A percentile compares a stretch with the other conserved stretches of the same genome.
Conservation (phyloP, 768 basidiomycete species). For the Chalciporus sphaerocephalus region DNA sequence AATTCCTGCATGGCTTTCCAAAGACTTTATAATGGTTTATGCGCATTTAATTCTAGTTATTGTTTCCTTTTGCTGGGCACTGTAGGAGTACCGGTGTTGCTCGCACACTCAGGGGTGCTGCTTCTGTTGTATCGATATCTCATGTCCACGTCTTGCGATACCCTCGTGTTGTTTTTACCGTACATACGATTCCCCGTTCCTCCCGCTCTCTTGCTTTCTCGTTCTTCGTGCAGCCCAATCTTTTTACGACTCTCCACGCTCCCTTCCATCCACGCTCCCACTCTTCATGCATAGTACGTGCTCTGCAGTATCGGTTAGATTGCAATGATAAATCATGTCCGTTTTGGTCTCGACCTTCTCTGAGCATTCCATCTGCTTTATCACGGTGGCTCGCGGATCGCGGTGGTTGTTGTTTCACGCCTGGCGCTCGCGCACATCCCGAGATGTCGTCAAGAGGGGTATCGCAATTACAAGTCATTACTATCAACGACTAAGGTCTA, state of each 20-base stretch:
- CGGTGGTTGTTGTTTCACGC: no score
- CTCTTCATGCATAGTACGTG: background rate
- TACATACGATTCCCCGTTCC: background rate
- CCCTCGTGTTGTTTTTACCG: constrained; percentile 3
- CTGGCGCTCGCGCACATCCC: no score
- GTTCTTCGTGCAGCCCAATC: constrained; percentile 3
- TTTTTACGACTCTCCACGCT: background rate
- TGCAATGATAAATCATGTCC: constrained; percentile 17
- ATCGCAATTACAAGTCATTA: constrained; percentile 7
- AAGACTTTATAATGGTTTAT: constrained; percentile 30
- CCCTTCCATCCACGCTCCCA: background rate
- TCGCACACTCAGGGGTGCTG: constrained; percentile 4
- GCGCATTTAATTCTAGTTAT: constrained; percentile 33
- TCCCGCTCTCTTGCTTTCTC: background rate
- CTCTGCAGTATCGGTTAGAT: background rate
- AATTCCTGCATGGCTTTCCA: constrained; percentile 9
- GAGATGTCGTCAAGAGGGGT: background rate
- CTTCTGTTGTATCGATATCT: constrained; percentile 26
- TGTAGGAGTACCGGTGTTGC: constrained; percentile 6
- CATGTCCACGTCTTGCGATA: constrained; percentile 21
- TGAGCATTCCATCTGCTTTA: background rate
- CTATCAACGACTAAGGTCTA: constrained; percentile 38
- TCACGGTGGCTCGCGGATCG: background rate
- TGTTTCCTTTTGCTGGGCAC: background rate
- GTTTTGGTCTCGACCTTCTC: background rate